These are phyloP conservation scores for Triticum urartu DNA, from an alignment of 176 grass and related monocot genomes.

Conservation along the genomic window DNA sequence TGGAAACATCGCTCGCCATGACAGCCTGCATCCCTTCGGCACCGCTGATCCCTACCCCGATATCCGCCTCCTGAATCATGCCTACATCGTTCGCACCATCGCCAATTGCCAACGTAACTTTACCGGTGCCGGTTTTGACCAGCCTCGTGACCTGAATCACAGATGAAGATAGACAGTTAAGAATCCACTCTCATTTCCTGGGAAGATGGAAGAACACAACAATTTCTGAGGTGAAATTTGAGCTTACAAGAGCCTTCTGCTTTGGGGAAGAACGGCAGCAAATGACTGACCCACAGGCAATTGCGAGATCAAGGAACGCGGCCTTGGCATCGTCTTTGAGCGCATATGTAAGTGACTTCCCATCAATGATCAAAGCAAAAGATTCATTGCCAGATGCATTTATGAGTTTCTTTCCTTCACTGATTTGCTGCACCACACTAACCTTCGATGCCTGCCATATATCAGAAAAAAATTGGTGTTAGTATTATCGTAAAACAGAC, in stretches of 20 bases:
- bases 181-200: background rate
- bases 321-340: constrained; percentile 51
- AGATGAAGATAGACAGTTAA: background rate
- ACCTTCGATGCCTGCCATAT: constrained; percentile 58
- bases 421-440: constrained; percentile 53
- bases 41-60: constrained; percentile 90
- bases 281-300: constrained; percentile 71
- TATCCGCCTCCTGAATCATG: constrained; percentile 98
- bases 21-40: constrained; percentile 99
- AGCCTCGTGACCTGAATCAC: constrained; percentile 71
- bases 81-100: constrained; percentile 96
- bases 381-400: constrained; percentile 43
- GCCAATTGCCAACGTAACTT: constrained; percentile 78
- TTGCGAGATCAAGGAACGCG: constrained; percentile 63
- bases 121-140: constrained; percentile 66
- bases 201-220: background rate
- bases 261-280: constrained; percentile 93
- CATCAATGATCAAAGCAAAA: constrained; percentile 86
- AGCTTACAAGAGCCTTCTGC: constrained; percentile 91
- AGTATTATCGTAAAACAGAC: background rate
- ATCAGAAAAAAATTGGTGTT: constrained; percentile 6
- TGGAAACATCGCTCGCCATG: constrained; percentile 93
- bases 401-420: constrained; percentile 46
- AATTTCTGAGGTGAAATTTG: background rate
- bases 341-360: constrained; percentile 81